Base-by-base conservation (phyloP, 768 basidiomycete genomes). In the Mycena amicta region DNA sequence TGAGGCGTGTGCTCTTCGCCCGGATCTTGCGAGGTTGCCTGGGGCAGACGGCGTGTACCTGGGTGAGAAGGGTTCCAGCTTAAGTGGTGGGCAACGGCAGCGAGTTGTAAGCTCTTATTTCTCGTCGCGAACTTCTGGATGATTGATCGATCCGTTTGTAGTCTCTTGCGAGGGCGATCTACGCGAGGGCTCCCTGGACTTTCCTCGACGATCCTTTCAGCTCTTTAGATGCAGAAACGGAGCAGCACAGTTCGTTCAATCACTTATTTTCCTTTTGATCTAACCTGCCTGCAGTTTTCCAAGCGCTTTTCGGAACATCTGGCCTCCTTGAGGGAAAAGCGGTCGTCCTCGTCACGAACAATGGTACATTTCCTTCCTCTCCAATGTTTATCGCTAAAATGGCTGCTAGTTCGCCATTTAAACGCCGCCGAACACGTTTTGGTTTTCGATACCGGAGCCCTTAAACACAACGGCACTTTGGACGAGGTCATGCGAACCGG, bases 51-150 rank as follows among this genome's bases (percentile, higher is more conserved):
- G 84, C 25, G 86, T 85, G n/a, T 68, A 81, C 69, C 82, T 86
- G 29, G 85, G 84, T 8, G 84, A 86, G 68, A 77, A 82, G 41
- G 85, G 84, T 1, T 81, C 85, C 71, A 72, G 84, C 18, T 68
- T 87, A 1, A 81, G 79, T 27, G 85, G 85, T 46, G 85, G 85
- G 15, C 85, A 86, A 72, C 85, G 86, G 67, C 75, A 86, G 66
- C 83, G 85, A 52, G 73, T 86, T 15, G 86, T 57, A n/a, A 11
- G 50, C 47, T 37, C 25, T 25, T 33, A 37, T 50, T 31, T 46
- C n/a, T n/a, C n/a, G n/a, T n/a, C n/a, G n/a, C n/a, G n/a, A n/a
- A n/a, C 45, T n/a, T 6, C 16, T 25, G 11, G 45, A 46, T 46
- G 22, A 25, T 29, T 39, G 12, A 25, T 37, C 22, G 33, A 23